These are phyloP conservation scores for Asparagopsis taxiformis DNA, from an alignment of 31 red algal species.

Conservation along the genomic window DNA sequence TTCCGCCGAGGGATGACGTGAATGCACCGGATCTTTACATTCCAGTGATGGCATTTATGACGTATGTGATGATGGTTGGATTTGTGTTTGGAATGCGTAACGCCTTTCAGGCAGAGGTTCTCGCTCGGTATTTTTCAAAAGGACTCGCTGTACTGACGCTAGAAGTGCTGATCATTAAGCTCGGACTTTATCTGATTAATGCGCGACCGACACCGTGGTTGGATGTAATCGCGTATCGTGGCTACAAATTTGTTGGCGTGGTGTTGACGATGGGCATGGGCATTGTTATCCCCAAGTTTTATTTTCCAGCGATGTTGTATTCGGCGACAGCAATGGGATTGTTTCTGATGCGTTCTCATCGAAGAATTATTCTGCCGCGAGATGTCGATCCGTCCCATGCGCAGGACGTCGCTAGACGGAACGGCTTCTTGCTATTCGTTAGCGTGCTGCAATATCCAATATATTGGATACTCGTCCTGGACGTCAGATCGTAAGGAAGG, in stretches of 20 bases:
- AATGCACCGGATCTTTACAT: constrained; percentile 99
- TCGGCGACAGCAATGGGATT: constrained; percentile 80
- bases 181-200: constrained; percentile 82
- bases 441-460: constrained; percentile 85
- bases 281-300: constrained; percentile 33
- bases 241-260: constrained; percentile 96
- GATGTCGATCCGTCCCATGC: constrained; percentile 41
- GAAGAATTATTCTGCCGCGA: constrained; percentile 64
- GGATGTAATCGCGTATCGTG: constrained; percentile 88
- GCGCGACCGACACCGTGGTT: constrained; percentile 67
- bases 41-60: constrained; percentile 87
- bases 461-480: constrained; percentile 75
- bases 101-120: constrained; percentile 76
- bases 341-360: constrained; percentile 87
- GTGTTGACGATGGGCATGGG: constrained; percentile 50
- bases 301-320: constrained; percentile 68
- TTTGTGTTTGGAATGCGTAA: constrained; percentile 86
- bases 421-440: constrained; percentile 78
- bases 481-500: constrained; percentile 8
- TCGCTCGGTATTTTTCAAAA: constrained; percentile 67
- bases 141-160: constrained; percentile 66
- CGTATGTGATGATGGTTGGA: constrained; percentile 91
- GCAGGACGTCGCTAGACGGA: constrained; percentile 48
- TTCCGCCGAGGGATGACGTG: constrained; percentile 90
- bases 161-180: constrained; percentile 85